Conservation (phyloP, 83 land plant genomes). For the Isoetes engelmannii region DNA sequence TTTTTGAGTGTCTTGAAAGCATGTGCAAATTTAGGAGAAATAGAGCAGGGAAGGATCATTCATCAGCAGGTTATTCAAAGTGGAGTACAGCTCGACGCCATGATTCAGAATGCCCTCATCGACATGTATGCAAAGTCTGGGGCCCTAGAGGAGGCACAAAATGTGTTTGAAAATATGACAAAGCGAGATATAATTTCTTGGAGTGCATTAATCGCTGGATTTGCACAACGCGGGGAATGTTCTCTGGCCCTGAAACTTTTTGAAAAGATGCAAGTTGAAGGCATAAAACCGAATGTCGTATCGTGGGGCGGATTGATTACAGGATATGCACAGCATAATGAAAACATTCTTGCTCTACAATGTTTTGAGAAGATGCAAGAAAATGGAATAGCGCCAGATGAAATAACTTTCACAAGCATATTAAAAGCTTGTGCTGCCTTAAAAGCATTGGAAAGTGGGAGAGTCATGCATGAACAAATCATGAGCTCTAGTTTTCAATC, state of each 20-base stretch:
- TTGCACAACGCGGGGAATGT: neutral
- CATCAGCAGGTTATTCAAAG: slow-evolving; percentile 4
- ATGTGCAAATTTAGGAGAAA: neutral
- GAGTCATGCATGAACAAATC: neutral
- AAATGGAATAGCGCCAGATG: slow-evolving; percentile 3
- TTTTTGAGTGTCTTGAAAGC: slow-evolving; percentile 13
- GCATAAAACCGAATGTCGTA: neutral
- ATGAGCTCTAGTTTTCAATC: neutral
- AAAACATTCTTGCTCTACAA: neutral
- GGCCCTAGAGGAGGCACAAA: neutral
- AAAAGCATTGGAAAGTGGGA: neutral
- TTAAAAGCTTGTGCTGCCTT: slow-evolving; percentile 8
- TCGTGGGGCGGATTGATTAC: slow-evolving; percentile 6
- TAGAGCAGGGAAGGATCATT: slow-evolving; percentile 1
- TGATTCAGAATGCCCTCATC: neutral
- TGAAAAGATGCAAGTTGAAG: neutral
- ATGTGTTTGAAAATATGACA: neutral
- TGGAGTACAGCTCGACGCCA: neutral
- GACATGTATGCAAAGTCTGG: neutral
- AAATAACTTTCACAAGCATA: neutral
- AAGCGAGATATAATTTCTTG: neutral
- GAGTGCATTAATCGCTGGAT: neutral
- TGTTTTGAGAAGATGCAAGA: neutral
- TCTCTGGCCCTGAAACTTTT: neutral
- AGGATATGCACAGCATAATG: neutral